phyloP scores from a whole-genome alignment of 129 eudicot species.

The Flaveria ramosissima region DNA sequence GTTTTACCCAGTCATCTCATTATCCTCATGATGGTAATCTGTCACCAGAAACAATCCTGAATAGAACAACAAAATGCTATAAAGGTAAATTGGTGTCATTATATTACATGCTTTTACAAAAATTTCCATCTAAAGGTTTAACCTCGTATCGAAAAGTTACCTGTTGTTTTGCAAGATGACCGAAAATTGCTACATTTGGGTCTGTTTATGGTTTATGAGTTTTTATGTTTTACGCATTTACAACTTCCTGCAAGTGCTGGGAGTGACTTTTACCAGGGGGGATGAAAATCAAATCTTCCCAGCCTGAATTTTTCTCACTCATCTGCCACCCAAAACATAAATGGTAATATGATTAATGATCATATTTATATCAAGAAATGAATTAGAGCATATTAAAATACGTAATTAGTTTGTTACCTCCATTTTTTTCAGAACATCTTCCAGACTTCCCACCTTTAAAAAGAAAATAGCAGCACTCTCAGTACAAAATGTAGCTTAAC shows the following conservation, averaged over 20 bases:
- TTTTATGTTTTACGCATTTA: conserved; percentile 40
- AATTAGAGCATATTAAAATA: background rate
- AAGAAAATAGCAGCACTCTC: conserved; percentile 6
- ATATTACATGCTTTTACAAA: conserved; percentile 13
- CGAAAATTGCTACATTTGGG: conserved; percentile 18
- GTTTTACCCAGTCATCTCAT: conserved; percentile 6
- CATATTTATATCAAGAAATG: conserved; percentile 17
- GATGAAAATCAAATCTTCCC: conserved; percentile 93
- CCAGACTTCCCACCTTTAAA: conserved; percentile 88
- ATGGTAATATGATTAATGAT: background rate
- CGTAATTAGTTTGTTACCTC: conserved; percentile 51
- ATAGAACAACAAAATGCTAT: conserved; percentile 8
- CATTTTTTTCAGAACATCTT: conserved; percentile 93
- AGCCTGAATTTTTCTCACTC: conserved; percentile 74
- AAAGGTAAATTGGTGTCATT: background rate
- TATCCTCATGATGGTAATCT: background rate
- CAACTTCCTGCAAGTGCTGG: conserved; percentile 79
- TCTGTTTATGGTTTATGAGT: conserved; percentile 8
- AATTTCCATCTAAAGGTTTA: background rate
- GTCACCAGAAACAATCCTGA: conserved; percentile 18
- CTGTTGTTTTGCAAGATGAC: conserved; percentile 15
- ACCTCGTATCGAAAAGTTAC: background rate
- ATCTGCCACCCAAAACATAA: conserved; percentile 44
- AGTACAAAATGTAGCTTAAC: background rate
- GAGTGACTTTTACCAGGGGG: conserved; percentile 99